Conservation (phyloP, 1,284 basidiomycete species). For the Mycosarcoma mackinlayi region DNA sequence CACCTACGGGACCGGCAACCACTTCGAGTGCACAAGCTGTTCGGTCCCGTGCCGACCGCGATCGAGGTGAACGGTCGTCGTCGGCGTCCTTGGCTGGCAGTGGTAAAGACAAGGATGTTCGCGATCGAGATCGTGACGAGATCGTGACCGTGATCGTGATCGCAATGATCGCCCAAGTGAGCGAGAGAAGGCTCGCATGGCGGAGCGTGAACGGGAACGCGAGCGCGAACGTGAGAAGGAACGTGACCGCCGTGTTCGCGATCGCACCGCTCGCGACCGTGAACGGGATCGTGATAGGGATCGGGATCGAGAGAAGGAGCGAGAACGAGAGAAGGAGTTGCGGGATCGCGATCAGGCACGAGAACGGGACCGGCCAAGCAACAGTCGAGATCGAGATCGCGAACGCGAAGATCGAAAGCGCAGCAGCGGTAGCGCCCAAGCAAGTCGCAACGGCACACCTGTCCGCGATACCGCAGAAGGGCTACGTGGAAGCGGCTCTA, state of each 20-base stretch:
- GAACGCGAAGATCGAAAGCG: slow-evolving; percentile 19
- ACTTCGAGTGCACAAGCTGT: slow-evolving; percentile 24
- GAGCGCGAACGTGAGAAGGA: slow-evolving; percentile 26
- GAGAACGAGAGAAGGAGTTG: slow-evolving; percentile 3
- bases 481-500: slow-evolving; percentile 13
- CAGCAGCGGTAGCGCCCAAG: slow-evolving; percentile 20
- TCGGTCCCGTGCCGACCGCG: slow-evolving; percentile 27
- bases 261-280: slow-evolving; percentile 21
- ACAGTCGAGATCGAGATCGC: slow-evolving; percentile 17
- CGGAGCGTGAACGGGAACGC: slow-evolving; percentile 28
- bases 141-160: slow-evolving; percentile 18
- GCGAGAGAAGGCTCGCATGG: slow-evolving; percentile 23
- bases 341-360: slow-evolving; percentile 9
- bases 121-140: slow-evolving; percentile 17
- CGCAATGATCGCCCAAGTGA: slow-evolving; percentile 25
- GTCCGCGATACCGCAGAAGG: slow-evolving; percentile 16
- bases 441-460: slow-evolving; percentile 32
- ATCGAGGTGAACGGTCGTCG: slow-evolving; percentile 14
- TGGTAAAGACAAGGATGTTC: slow-evolving; percentile 26
- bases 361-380: slow-evolving; percentile 11
- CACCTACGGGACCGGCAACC: slow-evolving; percentile 28
- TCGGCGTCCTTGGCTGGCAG: slow-evolving; percentile 11
- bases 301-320: slow-evolving; percentile 10
- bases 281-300: slow-evolving; percentile 27
- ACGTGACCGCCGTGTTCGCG: slow-evolving; percentile 21